These are phyloP conservation scores for Anthoceros angustus DNA, from an alignment of 225 moss, liverwort and hornwort species.

Conservation along the genomic window DNA sequence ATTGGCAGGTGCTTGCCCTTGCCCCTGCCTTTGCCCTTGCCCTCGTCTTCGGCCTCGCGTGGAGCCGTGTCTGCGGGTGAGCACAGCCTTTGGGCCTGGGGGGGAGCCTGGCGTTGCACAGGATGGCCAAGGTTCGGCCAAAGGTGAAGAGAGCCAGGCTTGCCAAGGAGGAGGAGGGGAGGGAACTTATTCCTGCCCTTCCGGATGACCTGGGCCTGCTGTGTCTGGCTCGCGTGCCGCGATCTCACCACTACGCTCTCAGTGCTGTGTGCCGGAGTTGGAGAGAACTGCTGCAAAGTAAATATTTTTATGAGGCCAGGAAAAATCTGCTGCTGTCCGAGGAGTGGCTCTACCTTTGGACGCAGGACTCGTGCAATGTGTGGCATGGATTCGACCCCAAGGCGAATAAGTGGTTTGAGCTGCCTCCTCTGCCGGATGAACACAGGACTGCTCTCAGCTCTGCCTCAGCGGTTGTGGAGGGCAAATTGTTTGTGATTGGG, in stretches of 20 bases:
- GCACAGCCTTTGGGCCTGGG: too few species aligned
- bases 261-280: slow-evolving; percentile 71
- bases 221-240: slow-evolving; percentile 74
- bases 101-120: not conserved
- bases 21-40: too few species aligned
- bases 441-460: slow-evolving; percentile 79
- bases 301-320: slow-evolving; percentile 60
- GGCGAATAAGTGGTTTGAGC: slow-evolving; percentile 84
- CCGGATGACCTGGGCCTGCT: slow-evolving; percentile 67
- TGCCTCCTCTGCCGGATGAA: slow-evolving; percentile 69
- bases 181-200: slow-evolving; percentile 52
- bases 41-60: too few species aligned
- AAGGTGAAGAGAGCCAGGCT: not conserved
- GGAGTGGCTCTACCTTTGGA: slow-evolving; percentile 95
- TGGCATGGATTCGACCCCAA: slow-evolving; percentile 95
- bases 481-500: slow-evolving; percentile 86
- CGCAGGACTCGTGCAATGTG: slow-evolving; percentile 77
- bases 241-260: slow-evolving; percentile 57
- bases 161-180: slow-evolving; percentile 26
- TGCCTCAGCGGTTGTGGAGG: slow-evolving; percentile 90
- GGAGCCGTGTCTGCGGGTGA: too few species aligned
- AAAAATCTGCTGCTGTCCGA: slow-evolving; percentile 65
- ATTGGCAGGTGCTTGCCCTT: too few species aligned
- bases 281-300: slow-evolving; percentile 59
- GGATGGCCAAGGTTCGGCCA: not conserved